These are phyloP conservation scores for Murraya koenigii DNA, from an alignment of 345 rosid species.

Conservation along the genomic window DNA sequence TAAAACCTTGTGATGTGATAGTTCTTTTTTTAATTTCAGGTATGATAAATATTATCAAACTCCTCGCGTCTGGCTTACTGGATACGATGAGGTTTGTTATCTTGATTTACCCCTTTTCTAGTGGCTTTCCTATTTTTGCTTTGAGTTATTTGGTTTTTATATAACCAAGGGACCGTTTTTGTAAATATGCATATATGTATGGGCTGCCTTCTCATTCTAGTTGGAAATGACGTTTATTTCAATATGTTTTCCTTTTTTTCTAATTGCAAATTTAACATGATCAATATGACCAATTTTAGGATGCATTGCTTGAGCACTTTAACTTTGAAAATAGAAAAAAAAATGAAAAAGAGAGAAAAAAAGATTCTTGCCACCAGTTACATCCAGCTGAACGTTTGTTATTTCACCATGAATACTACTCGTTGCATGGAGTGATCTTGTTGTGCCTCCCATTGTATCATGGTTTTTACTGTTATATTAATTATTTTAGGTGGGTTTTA, in stretches of 20 bases:
- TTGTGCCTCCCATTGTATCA: not conserved
- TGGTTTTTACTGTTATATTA: not conserved
- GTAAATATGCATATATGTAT: not conserved
- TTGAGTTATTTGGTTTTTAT: not conserved
- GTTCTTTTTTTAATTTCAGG: slow-evolving; percentile 38
- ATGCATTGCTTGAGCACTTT: not conserved
- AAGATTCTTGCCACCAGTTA: not conserved
- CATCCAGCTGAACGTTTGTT: not conserved
- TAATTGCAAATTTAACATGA: not conserved
- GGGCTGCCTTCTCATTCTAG: not conserved
- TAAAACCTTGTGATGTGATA: slow-evolving; percentile 4
- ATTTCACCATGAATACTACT: not conserved
- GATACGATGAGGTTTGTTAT: slow-evolving; percentile 77
- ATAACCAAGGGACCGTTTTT: not conserved
- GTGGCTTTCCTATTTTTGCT: not conserved
- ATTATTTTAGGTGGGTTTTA: not conserved
- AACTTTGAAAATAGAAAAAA: not conserved
- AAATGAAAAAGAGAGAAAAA: not conserved
- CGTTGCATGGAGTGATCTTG: not conserved
- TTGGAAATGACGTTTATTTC: not conserved
- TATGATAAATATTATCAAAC: slow-evolving; percentile 92
- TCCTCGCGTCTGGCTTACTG: slow-evolving; percentile 94
- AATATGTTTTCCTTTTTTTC: not conserved
- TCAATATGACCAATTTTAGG: not conserved
- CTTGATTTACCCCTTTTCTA: not conserved